Evolutionary conservation across 1,139 yeast genomes (phyloP).

Genomic region (Hansenula sp.): DNA sequence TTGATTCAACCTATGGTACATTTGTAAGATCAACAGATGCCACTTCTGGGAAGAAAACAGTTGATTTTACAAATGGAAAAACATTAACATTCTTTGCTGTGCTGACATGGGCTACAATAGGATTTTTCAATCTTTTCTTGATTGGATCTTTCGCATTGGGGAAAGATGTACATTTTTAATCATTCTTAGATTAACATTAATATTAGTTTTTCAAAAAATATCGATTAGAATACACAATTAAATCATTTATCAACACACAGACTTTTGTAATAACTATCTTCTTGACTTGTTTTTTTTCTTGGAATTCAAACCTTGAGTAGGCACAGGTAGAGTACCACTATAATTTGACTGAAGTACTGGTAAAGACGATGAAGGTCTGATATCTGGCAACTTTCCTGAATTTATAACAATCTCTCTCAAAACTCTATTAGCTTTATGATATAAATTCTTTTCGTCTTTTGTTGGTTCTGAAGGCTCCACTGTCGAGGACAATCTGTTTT

Average conservation of each 20-base stretch:
- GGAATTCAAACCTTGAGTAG: slow-evolving; percentile 27
- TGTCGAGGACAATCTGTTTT: slow-evolving; percentile 42
- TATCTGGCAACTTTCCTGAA: slow-evolving; percentile 22
- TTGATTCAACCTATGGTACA: slow-evolving; percentile 2
- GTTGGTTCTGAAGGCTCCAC: slow-evolving; percentile 35
- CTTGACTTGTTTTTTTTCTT: slow-evolving; percentile 27
- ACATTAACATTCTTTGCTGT: slow-evolving; percentile 51
- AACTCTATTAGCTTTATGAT: slow-evolving; percentile 45
- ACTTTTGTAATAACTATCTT: slow-evolving; percentile 9
- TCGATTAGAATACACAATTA: no score
- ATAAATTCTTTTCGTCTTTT: slow-evolving; percentile 43
- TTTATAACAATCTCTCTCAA: slow-evolving; percentile 39
- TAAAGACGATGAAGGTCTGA: slow-evolving; percentile 29
- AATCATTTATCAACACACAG: not conserved
- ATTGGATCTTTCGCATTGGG: slow-evolving; percentile 66
- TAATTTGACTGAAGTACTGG: slow-evolving; percentile 76
- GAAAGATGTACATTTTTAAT: slow-evolving; percentile 56
- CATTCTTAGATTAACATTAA: no score
- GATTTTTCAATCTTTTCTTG: slow-evolving; percentile 69
- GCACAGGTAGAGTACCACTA: slow-evolving; percentile 76
- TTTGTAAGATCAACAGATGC: not conserved
- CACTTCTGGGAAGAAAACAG: slow-evolving; percentile 12
- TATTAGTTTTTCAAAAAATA: no score
- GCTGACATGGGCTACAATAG: slow-evolving; percentile 65
- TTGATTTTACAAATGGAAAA: slow-evolving; percentile 66